A percentile compares a stretch with the other conserved stretches of the same genome.
phyloP scores from a whole-genome alignment of 306 rosid species.

The Lathyrus oleraceus region DNA sequence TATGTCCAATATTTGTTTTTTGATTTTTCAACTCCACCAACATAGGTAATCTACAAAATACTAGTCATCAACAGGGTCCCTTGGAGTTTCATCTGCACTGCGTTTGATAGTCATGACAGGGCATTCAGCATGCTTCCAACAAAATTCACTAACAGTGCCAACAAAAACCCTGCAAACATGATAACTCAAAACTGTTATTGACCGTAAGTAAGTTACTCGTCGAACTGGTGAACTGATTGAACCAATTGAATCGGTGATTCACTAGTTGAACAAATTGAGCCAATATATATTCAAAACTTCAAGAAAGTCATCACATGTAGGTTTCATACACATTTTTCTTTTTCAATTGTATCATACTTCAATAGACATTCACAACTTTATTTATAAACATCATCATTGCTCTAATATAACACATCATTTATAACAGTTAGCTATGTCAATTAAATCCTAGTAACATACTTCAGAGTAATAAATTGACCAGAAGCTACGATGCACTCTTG shows the following conservation, averaged over 20 bases:
- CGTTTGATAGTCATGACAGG: constrained; percentile 94
- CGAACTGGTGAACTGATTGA: not conserved
- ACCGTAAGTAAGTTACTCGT: not conserved
- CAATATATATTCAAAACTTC: not conserved
- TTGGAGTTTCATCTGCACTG: constrained; percentile 72
- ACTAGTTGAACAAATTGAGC: not conserved
- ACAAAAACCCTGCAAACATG: constrained; percentile 75
- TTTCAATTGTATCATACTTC: not conserved
- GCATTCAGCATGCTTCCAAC: constrained; percentile 96
- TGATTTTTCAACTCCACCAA: not conserved
- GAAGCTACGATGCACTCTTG: not conserved
- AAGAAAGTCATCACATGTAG: not conserved
- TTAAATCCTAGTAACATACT: constrained; percentile 16
- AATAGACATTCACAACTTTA: not conserved
- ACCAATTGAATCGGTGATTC: not conserved
- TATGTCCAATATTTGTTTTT: not conserved
- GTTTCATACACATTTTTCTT: not conserved
- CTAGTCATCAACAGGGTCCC: constrained; percentile 96
- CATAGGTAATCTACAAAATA: constrained; percentile 19
- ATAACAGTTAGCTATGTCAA: not conserved
- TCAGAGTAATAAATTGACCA: not conserved
- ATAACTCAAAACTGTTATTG: not conserved
- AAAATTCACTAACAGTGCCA: constrained; percentile 95
- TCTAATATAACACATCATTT: not conserved
- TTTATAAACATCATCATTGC: not conserved